Evolutionary conservation across 148 eudicot species (phyloP).

Genomic region (Camellia sinensis): DNA sequence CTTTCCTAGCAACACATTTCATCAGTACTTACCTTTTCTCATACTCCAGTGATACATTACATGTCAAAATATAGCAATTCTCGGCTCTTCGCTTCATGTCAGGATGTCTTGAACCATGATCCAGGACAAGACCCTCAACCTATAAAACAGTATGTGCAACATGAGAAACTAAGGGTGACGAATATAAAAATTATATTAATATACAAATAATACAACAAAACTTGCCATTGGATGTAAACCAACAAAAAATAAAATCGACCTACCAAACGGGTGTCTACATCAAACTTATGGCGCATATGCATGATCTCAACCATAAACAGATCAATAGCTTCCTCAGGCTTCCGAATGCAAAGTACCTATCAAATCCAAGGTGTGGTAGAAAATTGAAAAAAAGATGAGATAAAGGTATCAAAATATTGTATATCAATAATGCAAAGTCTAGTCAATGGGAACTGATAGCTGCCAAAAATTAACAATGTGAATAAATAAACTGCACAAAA

Average conservation of each 20-base stretch:
- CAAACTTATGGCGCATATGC: conserved; percentile 99
- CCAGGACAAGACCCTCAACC: conserved; percentile 98
- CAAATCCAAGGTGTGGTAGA: neutral
- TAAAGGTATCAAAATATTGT: neutral
- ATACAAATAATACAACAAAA: neutral
- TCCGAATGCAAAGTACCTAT: conserved; percentile 94
- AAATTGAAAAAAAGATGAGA: neutral
- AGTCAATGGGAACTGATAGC: neutral
- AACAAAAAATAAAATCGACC: conserved; percentile 11
- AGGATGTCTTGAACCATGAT: conserved; percentile 99
- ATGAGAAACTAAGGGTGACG: conserved; percentile 1
- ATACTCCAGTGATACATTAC: conserved; percentile 89
- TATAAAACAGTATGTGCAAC: conserved; percentile 20
- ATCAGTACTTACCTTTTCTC: conserved; percentile 74
- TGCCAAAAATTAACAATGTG: neutral
- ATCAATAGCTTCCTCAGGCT: conserved; percentile 88
- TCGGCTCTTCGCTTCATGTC: conserved; percentile 96
- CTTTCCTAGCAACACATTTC: neutral
- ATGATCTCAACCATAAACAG: conserved; percentile 98
- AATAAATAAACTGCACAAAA: neutral
- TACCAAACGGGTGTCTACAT: conserved; percentile 93
- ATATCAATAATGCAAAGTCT: neutral
- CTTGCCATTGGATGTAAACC: neutral
- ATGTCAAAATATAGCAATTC: conserved; percentile 80
- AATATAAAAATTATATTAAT: too few relatives aligned